phyloP scores from a whole-genome alignment of 2,329 filamentous ascomycete genomes.

The Sporothrix protearum region DNA sequence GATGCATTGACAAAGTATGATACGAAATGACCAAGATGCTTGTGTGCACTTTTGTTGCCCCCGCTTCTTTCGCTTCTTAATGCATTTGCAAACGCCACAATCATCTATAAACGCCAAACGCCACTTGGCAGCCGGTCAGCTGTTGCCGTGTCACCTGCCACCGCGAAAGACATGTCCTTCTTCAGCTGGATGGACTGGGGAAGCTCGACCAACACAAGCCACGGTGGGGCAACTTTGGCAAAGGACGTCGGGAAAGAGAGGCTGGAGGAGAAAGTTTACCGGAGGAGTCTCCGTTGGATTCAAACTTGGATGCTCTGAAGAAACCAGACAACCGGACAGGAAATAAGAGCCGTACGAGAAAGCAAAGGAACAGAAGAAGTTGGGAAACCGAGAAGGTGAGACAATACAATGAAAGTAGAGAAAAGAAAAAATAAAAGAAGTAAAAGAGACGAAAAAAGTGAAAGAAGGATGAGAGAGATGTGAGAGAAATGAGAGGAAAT shows the following conservation, averaged over 20 bases:
- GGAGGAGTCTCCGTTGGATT: background rate
- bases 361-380: background rate
- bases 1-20: background rate
- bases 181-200: background rate
- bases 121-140: background rate
- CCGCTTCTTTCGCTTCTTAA: background rate
- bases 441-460: background rate
- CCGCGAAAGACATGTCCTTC: background rate
- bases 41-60: no score
- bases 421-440: no score
- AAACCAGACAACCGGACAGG: background rate
- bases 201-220: background rate
- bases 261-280: no score
- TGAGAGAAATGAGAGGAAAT: background rate
- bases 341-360: background rate
- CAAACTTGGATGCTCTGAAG: background rate
- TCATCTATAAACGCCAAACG: background rate
- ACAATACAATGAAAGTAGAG: background rate
- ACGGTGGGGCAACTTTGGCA: background rate
- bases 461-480: background rate
- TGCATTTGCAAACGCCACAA: background rate
- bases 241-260: background rate
- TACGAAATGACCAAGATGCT: no score
- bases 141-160: constrained; percentile 2
- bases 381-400: background rate